These are phyloP conservation scores for Paramecium primaurelia DNA, from an alignment of 73 alveolate species.

Conservation along the genomic window DNA sequence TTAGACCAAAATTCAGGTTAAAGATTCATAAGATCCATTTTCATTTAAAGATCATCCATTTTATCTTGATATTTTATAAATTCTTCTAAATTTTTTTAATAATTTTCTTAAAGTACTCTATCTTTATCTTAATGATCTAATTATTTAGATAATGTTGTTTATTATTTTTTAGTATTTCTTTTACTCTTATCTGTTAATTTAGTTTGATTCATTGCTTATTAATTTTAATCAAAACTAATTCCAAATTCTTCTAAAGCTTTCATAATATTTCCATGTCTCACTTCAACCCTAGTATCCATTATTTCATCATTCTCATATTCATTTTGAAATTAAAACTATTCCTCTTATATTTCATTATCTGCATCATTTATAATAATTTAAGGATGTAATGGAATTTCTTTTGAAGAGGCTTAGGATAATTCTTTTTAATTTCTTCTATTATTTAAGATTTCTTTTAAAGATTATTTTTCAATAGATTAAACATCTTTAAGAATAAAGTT, in stretches of 20 bases:
- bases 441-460: not conserved
- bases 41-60: not conserved
- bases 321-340: not conserved
- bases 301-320: not conserved
- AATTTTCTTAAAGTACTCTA: not conserved
- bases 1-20: constrained; percentile 24
- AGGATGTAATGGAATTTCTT: not conserved
- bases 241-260: constrained; percentile 15
- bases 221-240: not conserved
- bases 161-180: not conserved
- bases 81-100: not conserved
- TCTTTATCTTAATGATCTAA: not conserved
- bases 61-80: constrained; percentile 1
- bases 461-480: not conserved
- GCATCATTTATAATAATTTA: not conserved
- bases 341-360: not conserved
- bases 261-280: not conserved
- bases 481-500: not conserved
- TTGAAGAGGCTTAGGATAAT: not conserved
- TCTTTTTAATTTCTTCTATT: constrained; percentile 13
- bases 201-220: not conserved
- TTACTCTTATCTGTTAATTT: not conserved
- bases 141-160: not conserved
- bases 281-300: not conserved
- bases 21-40: not conserved